phyloP scores from a whole-genome alignment of 176 grass and related monocot genomes.

The Carex littledalei region DNA sequence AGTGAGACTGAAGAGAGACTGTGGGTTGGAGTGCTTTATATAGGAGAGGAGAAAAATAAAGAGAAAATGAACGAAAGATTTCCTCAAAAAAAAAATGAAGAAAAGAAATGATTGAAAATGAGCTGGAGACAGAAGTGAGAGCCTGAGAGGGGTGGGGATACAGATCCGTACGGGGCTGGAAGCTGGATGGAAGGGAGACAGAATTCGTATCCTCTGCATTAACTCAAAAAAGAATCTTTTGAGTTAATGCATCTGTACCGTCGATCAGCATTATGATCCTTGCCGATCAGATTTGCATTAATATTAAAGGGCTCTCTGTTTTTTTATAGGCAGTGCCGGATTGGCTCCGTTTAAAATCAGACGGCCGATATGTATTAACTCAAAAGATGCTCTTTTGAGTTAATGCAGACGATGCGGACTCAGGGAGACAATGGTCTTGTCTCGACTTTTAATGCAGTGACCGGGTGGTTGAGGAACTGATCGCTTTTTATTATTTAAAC shows the following conservation, averaged over 20 bases:
- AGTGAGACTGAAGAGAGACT: not conserved
- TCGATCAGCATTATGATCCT: rapidly evolving
- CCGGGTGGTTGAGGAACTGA: not conserved
- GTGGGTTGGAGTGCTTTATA: not conserved
- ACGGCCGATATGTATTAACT: no score
- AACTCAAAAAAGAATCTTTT: no score
- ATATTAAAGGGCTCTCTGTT: no score
- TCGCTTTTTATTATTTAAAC: not conserved
- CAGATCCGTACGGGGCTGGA: not conserved
- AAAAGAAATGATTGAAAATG: constrained; percentile 15
- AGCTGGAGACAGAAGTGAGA: constrained; percentile 46
- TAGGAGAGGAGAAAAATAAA: not conserved
- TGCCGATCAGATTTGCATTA: no score
- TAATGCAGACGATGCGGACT: no score
- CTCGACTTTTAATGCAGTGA: constrained; percentile 2
- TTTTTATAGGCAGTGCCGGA: no score
- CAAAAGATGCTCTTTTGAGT: no score
- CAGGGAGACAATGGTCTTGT: not conserved
- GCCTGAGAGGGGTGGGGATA: not conserved
- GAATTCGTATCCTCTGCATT: no score
- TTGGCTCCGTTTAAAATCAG: no score
- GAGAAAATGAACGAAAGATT: no score
- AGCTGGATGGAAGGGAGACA: not conserved
- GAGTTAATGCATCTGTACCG: no score
- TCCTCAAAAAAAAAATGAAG: not conserved